These are phyloP conservation scores for Acorus gramineus DNA, from an alignment of 106 monocot species.

Conservation along the genomic window DNA sequence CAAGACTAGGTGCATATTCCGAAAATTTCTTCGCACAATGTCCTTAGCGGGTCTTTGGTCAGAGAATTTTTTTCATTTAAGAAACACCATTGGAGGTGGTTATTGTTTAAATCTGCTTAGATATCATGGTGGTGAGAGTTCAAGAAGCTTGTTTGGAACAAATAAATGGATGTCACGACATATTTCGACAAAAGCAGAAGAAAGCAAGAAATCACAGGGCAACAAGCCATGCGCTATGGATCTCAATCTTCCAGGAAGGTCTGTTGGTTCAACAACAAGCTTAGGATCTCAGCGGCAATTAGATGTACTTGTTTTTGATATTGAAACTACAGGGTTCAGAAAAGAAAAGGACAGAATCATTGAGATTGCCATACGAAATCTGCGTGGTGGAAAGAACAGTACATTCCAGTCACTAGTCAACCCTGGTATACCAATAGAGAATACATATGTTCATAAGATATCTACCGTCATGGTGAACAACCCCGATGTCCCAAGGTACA, in stretches of 20 bases:
- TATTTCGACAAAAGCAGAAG: slow-evolving; percentile 21
- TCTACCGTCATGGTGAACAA: slow-evolving; percentile 56
- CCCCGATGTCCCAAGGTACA: slow-evolving; percentile 76
- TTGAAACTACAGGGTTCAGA: slow-evolving; percentile 87
- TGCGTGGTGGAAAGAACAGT: slow-evolving; percentile 73
- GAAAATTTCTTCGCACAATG: slow-evolving; percentile 29
- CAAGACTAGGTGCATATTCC: slow-evolving; percentile 11
- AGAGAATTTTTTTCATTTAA: slow-evolving; percentile 50
- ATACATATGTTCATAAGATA: slow-evolving; percentile 74
- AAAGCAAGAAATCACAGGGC: slow-evolving; percentile 25
- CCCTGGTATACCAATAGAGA: slow-evolving; percentile 49
- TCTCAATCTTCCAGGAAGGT: slow-evolving; percentile 22
- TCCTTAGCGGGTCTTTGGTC: slow-evolving; percentile 41
- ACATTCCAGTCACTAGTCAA: slow-evolving; percentile 80
- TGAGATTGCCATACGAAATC: slow-evolving; percentile 86
- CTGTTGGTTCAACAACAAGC: slow-evolving; percentile 17
- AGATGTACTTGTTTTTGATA: slow-evolving; percentile 72
- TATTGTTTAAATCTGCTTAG: slow-evolving; percentile 19
- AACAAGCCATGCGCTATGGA: slow-evolving; percentile 14
- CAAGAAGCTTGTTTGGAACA: slow-evolving; percentile 13
- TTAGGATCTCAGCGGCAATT: slow-evolving; percentile 42
- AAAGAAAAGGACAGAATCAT: slow-evolving; percentile 59
- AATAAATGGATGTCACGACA: slow-evolving; percentile 19
- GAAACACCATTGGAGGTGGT: slow-evolving; percentile 24
- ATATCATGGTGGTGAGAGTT: slow-evolving; percentile 13